Percentiles rank a stretch among this genome's conserved stretches.
These are phyloP conservation scores for Pestalotiopsis sp. DNA, from an alignment of 2,329 filamentous ascomycete genomes.

Conservation along the genomic window DNA sequence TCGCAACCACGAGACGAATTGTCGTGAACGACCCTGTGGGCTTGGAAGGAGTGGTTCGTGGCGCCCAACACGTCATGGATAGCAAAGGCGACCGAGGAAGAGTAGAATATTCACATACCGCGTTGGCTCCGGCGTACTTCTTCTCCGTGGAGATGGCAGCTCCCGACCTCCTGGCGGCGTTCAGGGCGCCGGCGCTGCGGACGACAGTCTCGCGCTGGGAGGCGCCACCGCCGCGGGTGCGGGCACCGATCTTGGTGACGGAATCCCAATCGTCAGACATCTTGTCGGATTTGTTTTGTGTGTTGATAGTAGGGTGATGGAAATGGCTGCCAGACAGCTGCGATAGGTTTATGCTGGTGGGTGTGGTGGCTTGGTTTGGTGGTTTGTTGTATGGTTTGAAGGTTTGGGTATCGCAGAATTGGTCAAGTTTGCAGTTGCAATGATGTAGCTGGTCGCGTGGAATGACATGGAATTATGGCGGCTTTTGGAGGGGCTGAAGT, in stretches of 20 bases:
- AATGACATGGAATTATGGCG: slow-evolving; percentile 33
- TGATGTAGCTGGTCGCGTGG: slow-evolving; percentile 22
- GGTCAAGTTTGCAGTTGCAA: not conserved
- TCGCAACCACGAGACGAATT: not conserved
- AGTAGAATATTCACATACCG: slow-evolving; percentile 58
- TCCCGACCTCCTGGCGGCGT: slow-evolving; percentile 85
- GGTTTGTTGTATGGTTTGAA: not conserved
- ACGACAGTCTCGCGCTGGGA: slow-evolving; percentile 82
- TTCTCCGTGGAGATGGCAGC: slow-evolving; percentile 84
- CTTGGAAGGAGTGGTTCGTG: not conserved
- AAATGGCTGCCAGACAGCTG: not conserved
- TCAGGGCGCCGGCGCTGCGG: slow-evolving; percentile 79
- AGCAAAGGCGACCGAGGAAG: not conserved
- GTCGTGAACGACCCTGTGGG: not conserved
- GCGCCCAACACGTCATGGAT: not conserved
- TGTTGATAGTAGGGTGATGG: slow-evolving; percentile 12
- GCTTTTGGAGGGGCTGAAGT: slow-evolving; percentile 23
- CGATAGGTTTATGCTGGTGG: slow-evolving; percentile 12
- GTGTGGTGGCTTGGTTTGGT: not conserved
- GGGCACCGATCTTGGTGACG: slow-evolving; percentile 93
- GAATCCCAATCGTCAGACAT: slow-evolving; percentile 79
- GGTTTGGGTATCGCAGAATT: not conserved
- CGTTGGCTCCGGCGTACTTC: slow-evolving; percentile 79
- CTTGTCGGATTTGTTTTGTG: slow-evolving; percentile 42
- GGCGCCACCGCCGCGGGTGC: slow-evolving; percentile 69